These are phyloP conservation scores for Nicotiana tabacum DNA, from an alignment of 257 asterid species.

Conservation along the genomic window DNA sequence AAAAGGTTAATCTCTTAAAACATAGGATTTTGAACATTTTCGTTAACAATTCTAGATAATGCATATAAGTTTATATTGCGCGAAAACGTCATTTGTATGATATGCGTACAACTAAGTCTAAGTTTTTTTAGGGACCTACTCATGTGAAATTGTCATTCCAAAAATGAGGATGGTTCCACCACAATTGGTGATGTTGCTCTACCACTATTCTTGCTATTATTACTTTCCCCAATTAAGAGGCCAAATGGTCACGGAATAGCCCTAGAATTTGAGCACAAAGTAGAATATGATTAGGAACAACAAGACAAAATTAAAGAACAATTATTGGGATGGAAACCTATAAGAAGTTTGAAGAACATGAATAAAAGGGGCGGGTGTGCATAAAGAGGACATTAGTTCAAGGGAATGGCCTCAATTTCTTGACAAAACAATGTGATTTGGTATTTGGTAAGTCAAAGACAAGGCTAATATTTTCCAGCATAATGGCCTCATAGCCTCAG, in stretches of 20 bases:
- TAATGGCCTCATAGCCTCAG: background rate
- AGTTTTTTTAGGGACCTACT: conserved; percentile 1
- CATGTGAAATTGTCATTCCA: conserved; percentile 6
- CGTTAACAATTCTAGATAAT: background rate
- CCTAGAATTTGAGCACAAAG: background rate
- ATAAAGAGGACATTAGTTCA: background rate
- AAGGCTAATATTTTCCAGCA: background rate
- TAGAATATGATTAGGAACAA: background rate
- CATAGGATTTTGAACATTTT: too few relatives aligned
- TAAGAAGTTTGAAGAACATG: background rate
- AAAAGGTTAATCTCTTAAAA: too few relatives aligned
- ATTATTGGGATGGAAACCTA: background rate
- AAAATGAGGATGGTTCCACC: background rate
- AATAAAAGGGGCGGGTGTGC: background rate
- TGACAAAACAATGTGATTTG: conserved; percentile 6
- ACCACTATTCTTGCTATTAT: background rate
- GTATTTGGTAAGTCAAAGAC: background rate
- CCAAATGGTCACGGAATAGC: background rate
- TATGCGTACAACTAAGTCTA: conserved; percentile 3
- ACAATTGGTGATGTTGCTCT: background rate
- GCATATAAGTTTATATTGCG: too few relatives aligned
- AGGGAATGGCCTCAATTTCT: background rate
- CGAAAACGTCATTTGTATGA: background rate
- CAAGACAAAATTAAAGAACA: background rate
- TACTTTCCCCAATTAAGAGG: background rate